A percentile compares a stretch with the other conserved stretches of the same genome.
phyloP scores from a whole-genome alignment of 805 yeast genomes.

The Blastobotrys robertii region DNA sequence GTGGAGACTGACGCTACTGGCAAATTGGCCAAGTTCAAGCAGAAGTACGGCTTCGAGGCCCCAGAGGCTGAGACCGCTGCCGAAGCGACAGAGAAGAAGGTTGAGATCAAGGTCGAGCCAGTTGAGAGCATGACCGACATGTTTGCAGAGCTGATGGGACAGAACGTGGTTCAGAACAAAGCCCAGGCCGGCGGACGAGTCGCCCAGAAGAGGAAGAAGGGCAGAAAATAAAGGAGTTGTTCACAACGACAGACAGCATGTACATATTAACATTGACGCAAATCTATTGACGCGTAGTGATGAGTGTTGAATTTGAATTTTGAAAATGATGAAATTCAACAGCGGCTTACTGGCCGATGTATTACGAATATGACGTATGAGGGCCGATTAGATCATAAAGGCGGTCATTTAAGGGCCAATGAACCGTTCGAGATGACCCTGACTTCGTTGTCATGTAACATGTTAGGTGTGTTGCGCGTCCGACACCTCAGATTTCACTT shows the following conservation, averaged over 20 bases:
- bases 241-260: not conserved
- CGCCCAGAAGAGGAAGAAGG: conserved; percentile 37
- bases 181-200: conserved; percentile 49
- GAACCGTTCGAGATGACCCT: too few relatives aligned
- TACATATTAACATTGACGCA: not conserved
- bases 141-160: conserved; percentile 52
- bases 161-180: conserved; percentile 35
- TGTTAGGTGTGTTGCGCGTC: too few relatives aligned
- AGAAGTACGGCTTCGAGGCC: conserved; percentile 23
- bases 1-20: conserved; percentile 81
- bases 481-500: too few relatives aligned
- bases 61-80: conserved; percentile 8
- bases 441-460: too few relatives aligned
- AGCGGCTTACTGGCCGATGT: too few relatives aligned
- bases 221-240: conserved; percentile 23
- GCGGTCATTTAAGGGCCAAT: too few relatives aligned
- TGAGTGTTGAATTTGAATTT: too few relatives aligned
- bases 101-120: conserved; percentile 8
- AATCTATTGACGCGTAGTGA: not conserved
- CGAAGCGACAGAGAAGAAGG: conserved; percentile 15
- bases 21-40: conserved; percentile 38
- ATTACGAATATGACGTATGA: too few relatives aligned
- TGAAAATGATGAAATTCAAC: too few relatives aligned
- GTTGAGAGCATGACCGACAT: conserved; percentile 31
- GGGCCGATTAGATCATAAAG: too few relatives aligned